Evolutionary conservation across 306 rosid genomes (phyloP).

Genomic region (Rosa rugosa): DNA sequence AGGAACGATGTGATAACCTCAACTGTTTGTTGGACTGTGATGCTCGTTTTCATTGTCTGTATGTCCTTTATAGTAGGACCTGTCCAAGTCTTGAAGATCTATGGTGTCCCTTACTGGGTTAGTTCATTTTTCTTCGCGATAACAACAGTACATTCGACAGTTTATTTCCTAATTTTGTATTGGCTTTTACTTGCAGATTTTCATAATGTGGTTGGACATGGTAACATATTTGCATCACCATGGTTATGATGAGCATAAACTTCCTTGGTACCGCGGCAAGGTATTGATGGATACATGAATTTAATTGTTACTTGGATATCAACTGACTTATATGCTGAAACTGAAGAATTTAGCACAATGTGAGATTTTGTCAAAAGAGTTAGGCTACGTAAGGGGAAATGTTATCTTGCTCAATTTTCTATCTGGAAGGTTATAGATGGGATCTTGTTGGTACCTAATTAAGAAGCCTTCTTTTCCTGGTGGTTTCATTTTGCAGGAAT

Average conservation of each 20-base stretch:
- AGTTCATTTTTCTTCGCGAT: constrained; percentile 19
- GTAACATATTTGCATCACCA: constrained; percentile 97
- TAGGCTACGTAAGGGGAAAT: not conserved
- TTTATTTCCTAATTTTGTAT: not conserved
- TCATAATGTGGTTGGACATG: constrained; percentile 82
- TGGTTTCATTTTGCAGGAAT: constrained; percentile 53
- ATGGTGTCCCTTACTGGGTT: constrained; percentile 85
- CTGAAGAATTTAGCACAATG: not conserved
- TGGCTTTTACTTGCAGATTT: constrained; percentile 41
- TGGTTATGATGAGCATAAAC: constrained; percentile 70
- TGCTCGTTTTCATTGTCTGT: constrained; percentile 53
- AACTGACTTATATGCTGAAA: not conserved
- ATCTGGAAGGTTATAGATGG: not conserved
- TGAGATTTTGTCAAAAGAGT: not conserved
- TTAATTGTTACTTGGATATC: not conserved
- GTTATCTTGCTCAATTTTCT: not conserved
- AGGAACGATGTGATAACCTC: constrained; percentile 65
- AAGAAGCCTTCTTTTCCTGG: not conserved
- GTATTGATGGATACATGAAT: constrained; percentile 25
- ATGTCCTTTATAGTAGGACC: constrained; percentile 54
- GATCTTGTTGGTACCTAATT: not conserved
- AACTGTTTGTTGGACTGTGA: constrained; percentile 64
- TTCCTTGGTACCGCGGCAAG: constrained; percentile 99
- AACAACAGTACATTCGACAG: not conserved
- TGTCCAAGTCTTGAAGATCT: constrained; percentile 50